phyloP scores from a whole-genome alignment of 1,284 basidiomycete genomes.

The Pseudozyma tsukubaensis region DNA sequence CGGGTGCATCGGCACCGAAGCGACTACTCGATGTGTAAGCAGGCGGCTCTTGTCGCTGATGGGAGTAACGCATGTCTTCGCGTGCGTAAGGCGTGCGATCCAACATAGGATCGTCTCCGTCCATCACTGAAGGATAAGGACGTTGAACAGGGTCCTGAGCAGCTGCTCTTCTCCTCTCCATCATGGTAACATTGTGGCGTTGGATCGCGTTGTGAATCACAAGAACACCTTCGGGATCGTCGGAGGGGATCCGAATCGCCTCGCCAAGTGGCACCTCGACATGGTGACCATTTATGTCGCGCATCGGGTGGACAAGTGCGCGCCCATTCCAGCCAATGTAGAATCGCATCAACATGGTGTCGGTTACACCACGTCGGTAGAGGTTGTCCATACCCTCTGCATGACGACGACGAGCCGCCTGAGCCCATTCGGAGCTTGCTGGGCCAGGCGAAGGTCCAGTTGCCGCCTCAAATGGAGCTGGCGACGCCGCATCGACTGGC shows the following conservation, averaged over 20 bases:
- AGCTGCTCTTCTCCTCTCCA: constrained; percentile 18
- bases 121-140: constrained; percentile 9
- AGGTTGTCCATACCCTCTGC: constrained; percentile 63
- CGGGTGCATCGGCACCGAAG: constrained; percentile 21
- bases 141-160: not conserved
- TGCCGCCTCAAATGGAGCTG: constrained; percentile 16
- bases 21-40: constrained; percentile 28
- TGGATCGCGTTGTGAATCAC: constrained; percentile 49
- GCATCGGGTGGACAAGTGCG: constrained; percentile 59
- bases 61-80: constrained; percentile 15
- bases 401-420: constrained; percentile 51
- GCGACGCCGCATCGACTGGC: constrained; percentile 19
- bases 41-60: constrained; percentile 32
- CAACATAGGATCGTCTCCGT: constrained; percentile 15
- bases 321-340: constrained; percentile 66
- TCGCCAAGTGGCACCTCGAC: constrained; percentile 54
- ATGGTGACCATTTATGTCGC: constrained; percentile 34
- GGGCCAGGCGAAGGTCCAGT: constrained; percentile 10
- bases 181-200: constrained; percentile 17
- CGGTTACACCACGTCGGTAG: constrained; percentile 63
- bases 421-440: constrained; percentile 25
- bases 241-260: constrained; percentile 48
- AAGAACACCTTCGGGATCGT: constrained; percentile 59
- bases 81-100: constrained; percentile 10
- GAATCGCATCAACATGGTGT: constrained; percentile 64